Base-by-base conservation (phyloP, 306 rosid genomes). In the Rosa rugosa region DNA sequence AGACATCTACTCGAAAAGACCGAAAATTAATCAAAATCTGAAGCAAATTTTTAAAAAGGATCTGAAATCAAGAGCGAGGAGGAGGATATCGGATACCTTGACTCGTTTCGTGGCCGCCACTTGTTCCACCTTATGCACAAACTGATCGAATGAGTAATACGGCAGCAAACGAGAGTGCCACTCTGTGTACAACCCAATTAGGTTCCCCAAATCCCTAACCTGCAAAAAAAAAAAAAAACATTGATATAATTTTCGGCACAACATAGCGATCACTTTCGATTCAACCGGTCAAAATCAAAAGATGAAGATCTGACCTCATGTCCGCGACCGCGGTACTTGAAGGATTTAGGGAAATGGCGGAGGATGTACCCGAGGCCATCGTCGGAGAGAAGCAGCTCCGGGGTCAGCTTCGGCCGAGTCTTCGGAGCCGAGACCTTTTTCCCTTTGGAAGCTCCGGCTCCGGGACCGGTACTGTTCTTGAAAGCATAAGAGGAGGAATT, bases 321-420 rank as follows among this genome's bases (percentile, higher is more conserved):
- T 23, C 98, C 96, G 10, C 89, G 97, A 64, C 98, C 98, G 22
- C 89, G 93, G 84, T 85, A 93, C 82, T 87, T 95, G 91, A 95
- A 90, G 14, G 87, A 73, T 72, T 88, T 86, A 76, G 99, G 98
- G 54, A 95, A 95, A 77, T 95, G 93, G 84, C 97, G 98, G 70
- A 95, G 99, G 71, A 91, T 90, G 77, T 92, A 93, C 69, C 98
- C 98, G 46, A 95, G 94, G 76, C 99, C 99, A 36, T 95, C 94
- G 3, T 93, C 97, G 41, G 99, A 95, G 42, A 95, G 98, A 25
- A 95, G 88, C 27, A 90, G 84, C 0, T 89, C 93, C 3, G 99
- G 90, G 0, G 99, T 95, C 80, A 95, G 96, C 83, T 93, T 95
- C 51, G 99, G 98, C 71, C 89, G 81, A 6, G 85, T 69, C 63